phyloP scores from a whole-genome alignment of 106 monocot genomes.

The Ottelia alismoides region DNA sequence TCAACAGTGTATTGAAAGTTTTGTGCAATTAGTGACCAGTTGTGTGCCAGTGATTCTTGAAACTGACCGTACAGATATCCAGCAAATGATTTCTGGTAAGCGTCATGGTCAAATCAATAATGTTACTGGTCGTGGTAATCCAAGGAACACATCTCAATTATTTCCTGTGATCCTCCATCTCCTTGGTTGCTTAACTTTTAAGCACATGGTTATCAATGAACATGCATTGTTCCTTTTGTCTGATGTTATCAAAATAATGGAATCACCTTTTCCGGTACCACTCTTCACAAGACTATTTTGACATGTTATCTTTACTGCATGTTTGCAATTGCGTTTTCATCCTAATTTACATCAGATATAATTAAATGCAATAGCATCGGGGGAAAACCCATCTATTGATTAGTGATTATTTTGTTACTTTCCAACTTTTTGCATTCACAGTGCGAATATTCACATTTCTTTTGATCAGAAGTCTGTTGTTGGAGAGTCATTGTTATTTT shows the following conservation, averaged over 20 bases:
- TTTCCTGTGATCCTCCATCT: conserved; percentile 89
- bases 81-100: conserved; percentile 67
- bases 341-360: no score
- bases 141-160: conserved; percentile 48
- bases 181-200: conserved; percentile 75
- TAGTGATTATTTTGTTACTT: no score
- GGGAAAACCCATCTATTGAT: no score
- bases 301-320: no score
- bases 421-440: no score
- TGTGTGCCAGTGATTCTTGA: conserved; percentile 72
- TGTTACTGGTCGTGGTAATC: conserved; percentile 40
- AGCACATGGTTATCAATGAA: conserved; percentile 42
- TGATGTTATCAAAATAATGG: conserved; percentile 68
- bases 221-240: conserved; percentile 67
- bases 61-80: conserved; percentile 61
- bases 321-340: no score
- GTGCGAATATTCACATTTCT: no score
- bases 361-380: no score
- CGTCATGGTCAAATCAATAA: conserved; percentile 40
- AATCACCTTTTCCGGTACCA: conserved; percentile 73
- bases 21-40: conserved; percentile 46
- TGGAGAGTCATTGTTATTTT: no score
- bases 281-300: no score
- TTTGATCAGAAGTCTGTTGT: no score
- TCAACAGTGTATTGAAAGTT: conserved; percentile 50